phyloP scores from a whole-genome alignment of 495 filamentous ascomycete genomes.

The Aspergillus cavernicola region DNA sequence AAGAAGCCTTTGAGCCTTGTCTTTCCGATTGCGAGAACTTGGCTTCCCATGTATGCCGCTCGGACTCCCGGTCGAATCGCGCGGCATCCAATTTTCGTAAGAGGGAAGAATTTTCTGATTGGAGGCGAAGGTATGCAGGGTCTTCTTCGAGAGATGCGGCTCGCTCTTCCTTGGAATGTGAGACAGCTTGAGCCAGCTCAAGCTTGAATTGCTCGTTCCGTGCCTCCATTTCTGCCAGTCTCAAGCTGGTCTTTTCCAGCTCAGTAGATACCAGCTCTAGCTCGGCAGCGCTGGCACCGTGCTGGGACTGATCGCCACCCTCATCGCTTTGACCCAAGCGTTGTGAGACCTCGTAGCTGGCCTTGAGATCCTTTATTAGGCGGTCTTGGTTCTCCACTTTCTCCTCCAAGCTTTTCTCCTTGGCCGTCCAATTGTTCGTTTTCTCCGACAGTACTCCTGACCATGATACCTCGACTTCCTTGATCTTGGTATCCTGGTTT shows the following conservation, averaged over 20 bases:
- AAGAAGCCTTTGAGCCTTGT: constrained; percentile 44
- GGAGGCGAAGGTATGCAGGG: constrained; percentile 75
- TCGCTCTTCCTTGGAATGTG: constrained; percentile 61
- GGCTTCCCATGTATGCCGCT: constrained; percentile 67
- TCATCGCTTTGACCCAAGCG: constrained; percentile 72
- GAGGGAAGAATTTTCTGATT: constrained; percentile 88
- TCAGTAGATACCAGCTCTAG: constrained; percentile 90
- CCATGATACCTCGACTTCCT: constrained; percentile 89
- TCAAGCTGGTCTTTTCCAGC: constrained; percentile 79
- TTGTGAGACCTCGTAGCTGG: constrained; percentile 94
- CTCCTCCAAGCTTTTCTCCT: constrained; percentile 86
- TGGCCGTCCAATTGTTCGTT: constrained; percentile 92
- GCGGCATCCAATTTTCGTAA: constrained; percentile 81
- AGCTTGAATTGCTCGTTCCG: constrained; percentile 90
- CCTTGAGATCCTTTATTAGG: constrained; percentile 89
- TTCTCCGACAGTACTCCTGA: constrained; percentile 90
- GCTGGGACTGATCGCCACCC: constrained; percentile 49
- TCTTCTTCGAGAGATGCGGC: constrained; percentile 71
- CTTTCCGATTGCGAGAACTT: constrained; percentile 54
- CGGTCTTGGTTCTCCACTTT: constrained; percentile 93
- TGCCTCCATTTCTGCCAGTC: constrained; percentile 87
- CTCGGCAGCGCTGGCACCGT: constrained; percentile 77
- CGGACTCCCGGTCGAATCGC: constrained; percentile 74
- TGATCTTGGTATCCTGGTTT: constrained; percentile 68
- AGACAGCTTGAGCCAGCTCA: constrained; percentile 84